These are phyloP conservation scores for Penicillium sp. DNA, from an alignment of 2,329 filamentous ascomycete species.

Conservation along the genomic window DNA sequence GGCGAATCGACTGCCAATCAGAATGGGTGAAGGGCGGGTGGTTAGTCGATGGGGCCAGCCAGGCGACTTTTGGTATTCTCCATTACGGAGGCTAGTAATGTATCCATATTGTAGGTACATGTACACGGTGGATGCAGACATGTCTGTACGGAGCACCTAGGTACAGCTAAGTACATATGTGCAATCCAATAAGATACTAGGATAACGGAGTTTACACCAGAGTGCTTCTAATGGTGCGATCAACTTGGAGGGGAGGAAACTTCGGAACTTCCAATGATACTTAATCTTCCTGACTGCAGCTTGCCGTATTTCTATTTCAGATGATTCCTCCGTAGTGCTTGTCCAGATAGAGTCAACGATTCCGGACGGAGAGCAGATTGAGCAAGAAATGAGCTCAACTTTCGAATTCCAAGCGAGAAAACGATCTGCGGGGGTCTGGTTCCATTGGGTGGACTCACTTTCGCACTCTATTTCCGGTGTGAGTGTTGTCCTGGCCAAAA, in stretches of 20 bases:
- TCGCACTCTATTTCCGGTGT: conserved; percentile 1
- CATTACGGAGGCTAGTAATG: conserved; percentile 1
- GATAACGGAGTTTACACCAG: not conserved
- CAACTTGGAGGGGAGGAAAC: too few species aligned
- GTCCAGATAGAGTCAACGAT: not conserved
- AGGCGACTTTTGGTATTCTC: not conserved
- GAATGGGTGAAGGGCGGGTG: not conserved
- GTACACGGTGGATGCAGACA: not conserved
- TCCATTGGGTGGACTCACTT: not conserved
- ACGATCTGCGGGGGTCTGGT: conserved; percentile 8
- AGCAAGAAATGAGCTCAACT: too few species aligned
- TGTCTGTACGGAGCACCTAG: too few species aligned
- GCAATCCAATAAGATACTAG: not conserved
- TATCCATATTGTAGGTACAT: not conserved
- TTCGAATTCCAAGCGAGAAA: not conserved
- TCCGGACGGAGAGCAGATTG: too few species aligned
- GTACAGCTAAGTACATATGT: too few species aligned
- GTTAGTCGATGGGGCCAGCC: not conserved
- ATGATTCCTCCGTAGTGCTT: too few species aligned
- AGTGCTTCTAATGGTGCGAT: not conserved
- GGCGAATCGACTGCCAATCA: conserved; percentile 8
- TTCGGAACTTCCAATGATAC: not conserved
- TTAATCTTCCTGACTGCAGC: not conserved
- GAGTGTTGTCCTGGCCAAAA: not conserved
- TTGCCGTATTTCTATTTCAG: too few species aligned